Evolutionary conservation across 2,329 filamentous ascomycete species (phyloP), one percentile per base, ranked within the genome.

Genomic region (Aspergillus arachidicola): DNA sequence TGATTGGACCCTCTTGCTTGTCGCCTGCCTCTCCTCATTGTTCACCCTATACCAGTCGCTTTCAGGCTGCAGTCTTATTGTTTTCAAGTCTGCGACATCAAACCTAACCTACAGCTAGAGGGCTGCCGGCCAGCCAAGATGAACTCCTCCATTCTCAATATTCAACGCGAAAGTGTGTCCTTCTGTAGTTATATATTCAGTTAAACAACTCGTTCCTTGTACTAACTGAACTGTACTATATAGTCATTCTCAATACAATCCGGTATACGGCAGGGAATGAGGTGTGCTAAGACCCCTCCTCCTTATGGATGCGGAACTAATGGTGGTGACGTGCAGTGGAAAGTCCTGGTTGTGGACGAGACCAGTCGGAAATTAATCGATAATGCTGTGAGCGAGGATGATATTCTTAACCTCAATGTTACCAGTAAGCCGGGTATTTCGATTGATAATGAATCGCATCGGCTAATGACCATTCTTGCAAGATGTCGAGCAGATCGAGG

Each of bases 401-500:
- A 97, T 74, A 96, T 99, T 69, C 90, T 99, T 80, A 96, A 96
- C 77, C 89, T 93, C 80, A 97, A 97, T 77, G 92, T 99, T 79
- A 94, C 94, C 70, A 97, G 94, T 97, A 85, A 76, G 89, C 72
- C 28, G 53, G 19, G 3, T 45, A 28, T 43, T 28, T 51, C 30
- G 12, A 50, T 43, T 21, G 57, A 34, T 23, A 30, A 48, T 48
- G 16, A 58, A 50, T 48, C 63, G 46, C 64, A 68, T 58, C 68
- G 46, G 61, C 54, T 68, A 58, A 48, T 53, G 48, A 46, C 53
- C 61, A 46, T 55, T 57, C 26, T 64, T 65, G 60, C 65, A 71
- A 96, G 94, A 97, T 80, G 94, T 99, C 78, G 94, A 98, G 84
- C 88, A 88, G 74, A 96, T 99, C 80, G 94, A 97, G 82, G 88